Evolutionary conservation across 2,329 filamentous ascomycete species (phyloP), one percentile per base, ranked within the genome.

Genomic region (Sporothrix globosa): DNA sequence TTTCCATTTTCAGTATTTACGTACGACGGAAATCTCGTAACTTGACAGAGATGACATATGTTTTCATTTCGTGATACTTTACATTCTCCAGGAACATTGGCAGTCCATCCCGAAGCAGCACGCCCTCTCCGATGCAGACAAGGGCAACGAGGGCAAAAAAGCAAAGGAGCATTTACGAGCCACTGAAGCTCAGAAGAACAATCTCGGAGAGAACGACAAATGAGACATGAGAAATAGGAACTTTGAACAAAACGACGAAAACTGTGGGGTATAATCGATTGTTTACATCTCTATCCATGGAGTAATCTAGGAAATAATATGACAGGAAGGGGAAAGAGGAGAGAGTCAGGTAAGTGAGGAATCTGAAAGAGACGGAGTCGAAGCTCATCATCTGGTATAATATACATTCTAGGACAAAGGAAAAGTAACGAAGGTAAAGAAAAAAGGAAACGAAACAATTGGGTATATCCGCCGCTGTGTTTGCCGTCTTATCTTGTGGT

Each of bases 381-480:
- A 46, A 19, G 39, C 61, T 65, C 61, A n/a, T 34, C 61, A 27
- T 65, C 61, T 65, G 44, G 27, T 66, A 56, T 34, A 34, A 39
- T 54, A 70, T 41, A 52, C 30, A 66, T 34, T 53, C 19, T 52
- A 67, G n/a, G 24, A 30, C 56, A 70, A 65, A 67, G 27, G 56
- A 27, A 63, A 39, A 66, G 13, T n/a, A 54, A 60, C 56, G 17
- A 58, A 27, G 52, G 53, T 14, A 46, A n/a, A 9, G 19, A 13
- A 7, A 50, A 44, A 17, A 53, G 2, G 9, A 30, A 41, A 48
- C 52, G 39, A 48, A 70, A 53, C 19, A 46, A 14, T 39, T 68
- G 53, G 67, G 67, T 68, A 68, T 68, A 68, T 68, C 67, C 67
- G 53, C 44, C 67, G 58, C 52, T 68, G 34, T 46, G 48, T 56